phyloP scores from a whole-genome alignment of 495 filamentous ascomycete species.

The Tuber indicum region DNA sequence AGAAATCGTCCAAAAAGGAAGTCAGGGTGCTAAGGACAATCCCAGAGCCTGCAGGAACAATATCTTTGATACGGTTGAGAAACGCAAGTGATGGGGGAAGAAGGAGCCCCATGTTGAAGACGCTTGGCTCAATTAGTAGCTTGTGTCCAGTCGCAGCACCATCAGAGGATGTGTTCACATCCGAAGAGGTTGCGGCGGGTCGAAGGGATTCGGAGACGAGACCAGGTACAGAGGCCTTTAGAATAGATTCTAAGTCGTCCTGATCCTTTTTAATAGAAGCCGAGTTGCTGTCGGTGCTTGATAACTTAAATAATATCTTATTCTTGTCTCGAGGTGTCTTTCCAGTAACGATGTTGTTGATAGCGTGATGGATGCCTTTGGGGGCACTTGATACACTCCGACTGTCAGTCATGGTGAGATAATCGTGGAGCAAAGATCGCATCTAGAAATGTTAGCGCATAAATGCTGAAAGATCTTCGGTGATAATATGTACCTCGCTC shows the following conservation, averaged over 20 bases:
- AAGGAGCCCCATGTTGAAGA: conserved; percentile 94
- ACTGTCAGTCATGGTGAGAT: conserved; percentile 88
- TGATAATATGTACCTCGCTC: conserved; percentile 55
- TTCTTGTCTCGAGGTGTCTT: conserved; percentile 59
- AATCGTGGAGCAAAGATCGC: conserved; percentile 87
- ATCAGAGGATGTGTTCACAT: conserved; percentile 49
- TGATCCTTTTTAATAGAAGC: conserved; percentile 65
- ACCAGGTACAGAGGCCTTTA: conserved; percentile 84
- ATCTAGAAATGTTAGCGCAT: conserved; percentile 57
- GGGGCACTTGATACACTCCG: conserved; percentile 47
- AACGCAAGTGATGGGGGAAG: conserved; percentile 92
- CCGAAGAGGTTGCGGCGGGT: conserved; percentile 43
- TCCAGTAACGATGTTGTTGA: conserved; percentile 54
- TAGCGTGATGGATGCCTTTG: conserved; percentile 47
- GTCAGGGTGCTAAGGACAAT: conserved; percentile 82
- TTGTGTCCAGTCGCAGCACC: conserved; percentile 68
- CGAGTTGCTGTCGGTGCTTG: conserved; percentile 71
- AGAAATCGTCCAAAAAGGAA: conserved; percentile 94
- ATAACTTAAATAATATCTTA: conserved; percentile 81
- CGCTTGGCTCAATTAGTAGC: conserved; percentile 85
- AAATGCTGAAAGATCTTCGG: not conserved
- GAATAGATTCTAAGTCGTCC: conserved; percentile 82
- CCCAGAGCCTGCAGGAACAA: conserved; percentile 77
- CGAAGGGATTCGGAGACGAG: conserved; percentile 72
- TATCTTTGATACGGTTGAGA: conserved; percentile 79